Evolutionary conservation across 257 asterid species (phyloP), one percentile per base, ranked within the genome.

Genomic region (Parsonsia alboflavescens): DNA sequence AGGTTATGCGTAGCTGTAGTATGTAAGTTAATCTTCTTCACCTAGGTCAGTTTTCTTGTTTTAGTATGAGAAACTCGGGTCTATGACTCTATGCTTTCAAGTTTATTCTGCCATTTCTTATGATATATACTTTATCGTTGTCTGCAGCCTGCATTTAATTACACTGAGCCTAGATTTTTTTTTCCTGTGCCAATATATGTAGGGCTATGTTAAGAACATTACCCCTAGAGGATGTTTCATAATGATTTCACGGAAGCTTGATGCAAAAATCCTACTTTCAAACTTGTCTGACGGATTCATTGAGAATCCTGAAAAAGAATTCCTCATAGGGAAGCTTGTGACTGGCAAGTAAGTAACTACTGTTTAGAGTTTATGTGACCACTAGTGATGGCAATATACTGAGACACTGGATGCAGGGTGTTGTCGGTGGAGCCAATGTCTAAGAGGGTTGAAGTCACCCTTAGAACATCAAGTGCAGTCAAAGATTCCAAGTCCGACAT

Each of bases 151-250:
- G n/a, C 39, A 33, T 33, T 64, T 9, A 0, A 64, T 26, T 1
- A 39, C 69, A 30, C 11, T 33, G 13, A 64, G 69, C 13, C 7
- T 30, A 19, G 15, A 17, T 39, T 39, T 65, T 39, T 36, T 39
- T 39, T 65, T 39, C 49, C 46, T n/a, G 11, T 69, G 80, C 63
- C 73, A n/a, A n/a, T 82, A 46, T 76, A 77, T 73, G 42, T 82
- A 94, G 97, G 99, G 98, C 46, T 94, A 94, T 79, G 96, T 92
- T 54, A 95, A 95, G 84, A 87, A 82, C 56, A 76, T 88, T 33
- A 84, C 97, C n/a, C 46, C 89, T 10, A 92, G 84, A 85, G 99
- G 98, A 78, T 95, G 99, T 61, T 95, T 90, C 70, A 80, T 95
- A 78, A 89, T 81, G 90, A 91, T 95, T 73, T 90, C 97, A 8